phyloP scores from a whole-genome alignment of 257 asterid genomes.

The Haberlea rhodopensis region DNA sequence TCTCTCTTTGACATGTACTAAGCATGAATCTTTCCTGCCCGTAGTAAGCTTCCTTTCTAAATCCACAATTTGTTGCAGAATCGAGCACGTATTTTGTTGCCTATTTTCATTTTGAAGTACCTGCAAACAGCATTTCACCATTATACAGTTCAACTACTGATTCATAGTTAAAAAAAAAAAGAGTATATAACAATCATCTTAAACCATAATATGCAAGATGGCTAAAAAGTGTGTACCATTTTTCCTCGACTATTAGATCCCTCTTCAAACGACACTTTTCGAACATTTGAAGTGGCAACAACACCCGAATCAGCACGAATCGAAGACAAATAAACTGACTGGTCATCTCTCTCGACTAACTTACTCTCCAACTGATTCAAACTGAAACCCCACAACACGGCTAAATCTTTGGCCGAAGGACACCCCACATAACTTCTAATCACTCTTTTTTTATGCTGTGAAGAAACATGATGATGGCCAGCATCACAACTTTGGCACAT shows the following conservation, averaged over 20 bases:
- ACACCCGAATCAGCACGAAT: conserved; percentile 15
- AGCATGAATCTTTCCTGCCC: conserved; percentile 31
- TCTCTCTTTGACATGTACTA: conserved; percentile 33
- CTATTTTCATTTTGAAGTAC: conserved; percentile 22
- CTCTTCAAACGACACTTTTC: conserved; percentile 15
- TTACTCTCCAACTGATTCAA: conserved; percentile 33
- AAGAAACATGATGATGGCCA: conserved; percentile 36
- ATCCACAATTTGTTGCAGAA: conserved; percentile 66
- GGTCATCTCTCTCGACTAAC: conserved; percentile 15
- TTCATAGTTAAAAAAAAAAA: conserved; percentile 1
- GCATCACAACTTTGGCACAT: conserved; percentile 70
- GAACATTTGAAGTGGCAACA: conserved; percentile 3
- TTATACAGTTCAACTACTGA: background rate
- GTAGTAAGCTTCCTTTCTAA: conserved; percentile 50
- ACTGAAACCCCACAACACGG: conserved; percentile 65
- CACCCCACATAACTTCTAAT: conserved; percentile 62
- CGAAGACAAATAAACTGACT: conserved; percentile 15
- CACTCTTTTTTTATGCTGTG: conserved; percentile 45
- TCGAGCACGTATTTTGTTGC: conserved; percentile 31
- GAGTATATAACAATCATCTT: too few relatives aligned
- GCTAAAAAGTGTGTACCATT: conserved; percentile 34
- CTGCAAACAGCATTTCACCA: conserved; percentile 26
- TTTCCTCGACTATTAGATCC: conserved; percentile 33
- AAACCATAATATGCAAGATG: too few relatives aligned
- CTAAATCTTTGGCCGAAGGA: conserved; percentile 77